Evolutionary conservation across 495 filamentous ascomycete genomes (phyloP), one percentile per base, ranked within the genome.

Genomic region (Aspergillus olivimuriae): DNA sequence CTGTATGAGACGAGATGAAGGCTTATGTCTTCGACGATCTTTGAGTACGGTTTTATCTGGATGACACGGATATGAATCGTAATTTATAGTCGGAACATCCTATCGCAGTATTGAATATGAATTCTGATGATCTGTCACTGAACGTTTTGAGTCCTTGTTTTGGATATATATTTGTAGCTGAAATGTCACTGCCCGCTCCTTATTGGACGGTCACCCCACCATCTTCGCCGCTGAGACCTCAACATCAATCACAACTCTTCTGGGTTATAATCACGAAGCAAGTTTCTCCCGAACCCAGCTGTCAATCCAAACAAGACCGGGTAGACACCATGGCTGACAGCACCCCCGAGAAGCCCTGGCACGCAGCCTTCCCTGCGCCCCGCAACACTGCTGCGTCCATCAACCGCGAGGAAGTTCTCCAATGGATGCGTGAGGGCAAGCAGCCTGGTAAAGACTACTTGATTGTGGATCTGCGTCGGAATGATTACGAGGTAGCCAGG

Each of bases 391-490:
- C 64, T 2, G 43, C 58, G 2, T 55, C 57, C 17, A 46, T 77
- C 28, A 51, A 66, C 12, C 60, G 70, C 34, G 43, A 55, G 20
- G 60, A 62, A 2, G 40, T 76, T 7, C 48, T 75, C 4, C 45
- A 56, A 36, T 66, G 70, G 62, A 48, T 77, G 26, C 34, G 49
- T 4, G 50, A 61, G 8, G 68, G 62, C 23, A 64, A 62, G 38
- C 30, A 49, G n/a, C 39, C 63, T 1, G 72, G 70, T 1, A 61
- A 65, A 45, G 69, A 77, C 44, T 86, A 76, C 48, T 47, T 84
- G 1, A 65, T 87, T 11, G 73, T 86, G 11, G 82, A 86, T 51
- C 48, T 87, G 21, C 68, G 83, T 6, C 65, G 81, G 8, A 75
- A 55, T 6, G 83, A 86, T 47, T 75, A 76, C 42, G 78, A 82